Evolutionary conservation across 2,329 filamentous ascomycete genomes (phyloP).

Genomic region (Cladobotryum mycophilum): DNA sequence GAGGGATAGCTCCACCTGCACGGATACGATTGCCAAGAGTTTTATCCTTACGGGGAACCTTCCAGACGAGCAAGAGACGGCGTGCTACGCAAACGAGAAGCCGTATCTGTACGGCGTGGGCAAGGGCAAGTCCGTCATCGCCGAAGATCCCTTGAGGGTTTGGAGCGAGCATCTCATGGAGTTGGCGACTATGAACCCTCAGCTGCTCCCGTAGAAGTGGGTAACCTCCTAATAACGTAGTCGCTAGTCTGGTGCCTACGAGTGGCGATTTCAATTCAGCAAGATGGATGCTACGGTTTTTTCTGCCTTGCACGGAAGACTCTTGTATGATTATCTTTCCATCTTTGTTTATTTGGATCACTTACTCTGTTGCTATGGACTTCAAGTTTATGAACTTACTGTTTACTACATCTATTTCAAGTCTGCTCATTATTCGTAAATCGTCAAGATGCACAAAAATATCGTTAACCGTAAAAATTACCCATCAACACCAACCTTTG

Average conservation of each 20-base stretch:
- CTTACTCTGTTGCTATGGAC: no score
- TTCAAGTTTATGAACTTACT: no score
- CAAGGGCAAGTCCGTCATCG: neutral
- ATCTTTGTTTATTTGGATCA: no score
- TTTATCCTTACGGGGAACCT: slow-evolving; percentile 37
- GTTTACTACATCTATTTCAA: no score
- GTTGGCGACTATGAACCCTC: slow-evolving; percentile 12
- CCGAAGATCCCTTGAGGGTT: slow-evolving; percentile 10
- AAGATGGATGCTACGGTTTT: no score
- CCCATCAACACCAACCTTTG: neutral
- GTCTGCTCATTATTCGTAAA: no score
- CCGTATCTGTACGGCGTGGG: slow-evolving; percentile 37
- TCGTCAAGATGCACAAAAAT: no score
- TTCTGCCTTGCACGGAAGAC: no score
- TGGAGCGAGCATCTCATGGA: slow-evolving; percentile 17
- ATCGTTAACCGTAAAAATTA: neutral
- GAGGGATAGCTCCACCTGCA: slow-evolving; percentile 39
- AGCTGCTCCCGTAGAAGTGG: slow-evolving; percentile 4
- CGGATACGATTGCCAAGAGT: slow-evolving; percentile 32
- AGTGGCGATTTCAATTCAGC: no score
- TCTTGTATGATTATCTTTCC: no score
- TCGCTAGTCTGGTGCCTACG: neutral
- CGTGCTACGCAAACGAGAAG: slow-evolving; percentile 42
- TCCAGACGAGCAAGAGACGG: slow-evolving; percentile 36
- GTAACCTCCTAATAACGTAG: neutral